A percentile compares a stretch with the other conserved stretches of the same genome.
Evolutionary conservation across 495 filamentous ascomycete genomes (phyloP).

Genomic region (Aspergillus heteromorphus): DNA sequence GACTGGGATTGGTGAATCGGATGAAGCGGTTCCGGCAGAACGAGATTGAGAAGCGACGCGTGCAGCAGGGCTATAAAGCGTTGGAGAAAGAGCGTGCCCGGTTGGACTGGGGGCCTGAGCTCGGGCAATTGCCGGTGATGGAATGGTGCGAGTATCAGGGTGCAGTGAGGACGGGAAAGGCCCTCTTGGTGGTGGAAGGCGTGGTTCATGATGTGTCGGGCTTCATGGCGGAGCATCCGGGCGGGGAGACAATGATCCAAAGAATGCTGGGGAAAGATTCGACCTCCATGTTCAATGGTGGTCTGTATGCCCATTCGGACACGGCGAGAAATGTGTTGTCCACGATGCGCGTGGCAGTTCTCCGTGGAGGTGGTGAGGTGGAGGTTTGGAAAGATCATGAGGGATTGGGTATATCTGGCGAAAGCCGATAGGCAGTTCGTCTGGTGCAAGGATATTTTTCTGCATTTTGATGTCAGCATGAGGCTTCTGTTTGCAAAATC

Average conservation of each 20-base stretch:
- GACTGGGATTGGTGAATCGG: too few relatives aligned
- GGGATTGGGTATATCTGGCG: too few relatives aligned
- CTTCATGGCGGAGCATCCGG: not conserved
- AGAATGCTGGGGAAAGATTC: not conserved
- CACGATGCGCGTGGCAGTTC: not conserved
- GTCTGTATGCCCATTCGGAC: not conserved
- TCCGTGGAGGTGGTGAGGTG: too few relatives aligned
- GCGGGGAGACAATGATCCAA: not conserved
- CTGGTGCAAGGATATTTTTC: too few relatives aligned
- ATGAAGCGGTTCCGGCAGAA: too few relatives aligned
- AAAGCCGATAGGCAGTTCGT: too few relatives aligned
- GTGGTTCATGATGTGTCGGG: not conserved
- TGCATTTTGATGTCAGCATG: too few relatives aligned
- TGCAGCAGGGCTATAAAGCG: too few relatives aligned
- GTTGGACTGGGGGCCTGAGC: not conserved
- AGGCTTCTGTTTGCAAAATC: too few relatives aligned
- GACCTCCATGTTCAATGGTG: not conserved
- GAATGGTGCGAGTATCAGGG: not conserved
- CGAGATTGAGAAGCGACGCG: too few relatives aligned
- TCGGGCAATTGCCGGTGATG: not conserved
- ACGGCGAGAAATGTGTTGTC: not conserved
- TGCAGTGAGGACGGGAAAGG: not conserved
- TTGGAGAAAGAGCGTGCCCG: not conserved
- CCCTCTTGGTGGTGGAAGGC: not conserved
- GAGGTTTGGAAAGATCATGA: too few relatives aligned